Conservation (phyloP, 176 grass and related monocot species). For the Oryza brachyantha region DNA sequence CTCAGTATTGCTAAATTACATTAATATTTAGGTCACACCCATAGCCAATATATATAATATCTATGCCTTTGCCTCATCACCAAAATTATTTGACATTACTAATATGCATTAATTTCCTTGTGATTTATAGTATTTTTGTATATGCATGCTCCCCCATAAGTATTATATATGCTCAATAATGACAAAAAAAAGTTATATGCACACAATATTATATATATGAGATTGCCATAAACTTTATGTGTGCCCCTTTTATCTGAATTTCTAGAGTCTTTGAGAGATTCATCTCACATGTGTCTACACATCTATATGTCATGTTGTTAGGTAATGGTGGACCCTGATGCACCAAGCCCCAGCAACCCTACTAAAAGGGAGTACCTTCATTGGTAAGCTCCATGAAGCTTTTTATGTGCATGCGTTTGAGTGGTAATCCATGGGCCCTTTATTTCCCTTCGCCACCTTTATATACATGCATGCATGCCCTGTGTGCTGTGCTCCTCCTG, state of each 20-base stretch:
- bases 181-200: neutral
- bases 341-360: constrained; percentile 94
- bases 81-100: too few relatives aligned
- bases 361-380: constrained; percentile 90
- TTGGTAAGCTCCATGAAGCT: constrained; percentile 60
- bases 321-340: constrained; percentile 98
- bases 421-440: constrained; percentile 23
- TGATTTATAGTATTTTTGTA: too few relatives aligned
- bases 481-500: constrained; percentile 1
- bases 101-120: neutral
- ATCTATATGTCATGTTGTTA: constrained; percentile 43
- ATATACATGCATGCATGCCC: constrained; percentile 6
- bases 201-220: neutral
- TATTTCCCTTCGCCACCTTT: constrained; percentile 33
- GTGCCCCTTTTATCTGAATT: neutral
- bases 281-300: constrained; percentile 6
- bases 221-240: neutral
- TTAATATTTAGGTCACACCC: neutral
- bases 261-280: neutral
- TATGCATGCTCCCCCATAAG: too few relatives aligned
- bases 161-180: neutral
- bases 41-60: too few relatives aligned
- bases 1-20: constrained; percentile 5
- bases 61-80: neutral
- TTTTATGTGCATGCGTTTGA: constrained; percentile 29